Conservation (phyloP, 768 basidiomycete species). For the Trichaptum fuscoviolaceum region DNA sequence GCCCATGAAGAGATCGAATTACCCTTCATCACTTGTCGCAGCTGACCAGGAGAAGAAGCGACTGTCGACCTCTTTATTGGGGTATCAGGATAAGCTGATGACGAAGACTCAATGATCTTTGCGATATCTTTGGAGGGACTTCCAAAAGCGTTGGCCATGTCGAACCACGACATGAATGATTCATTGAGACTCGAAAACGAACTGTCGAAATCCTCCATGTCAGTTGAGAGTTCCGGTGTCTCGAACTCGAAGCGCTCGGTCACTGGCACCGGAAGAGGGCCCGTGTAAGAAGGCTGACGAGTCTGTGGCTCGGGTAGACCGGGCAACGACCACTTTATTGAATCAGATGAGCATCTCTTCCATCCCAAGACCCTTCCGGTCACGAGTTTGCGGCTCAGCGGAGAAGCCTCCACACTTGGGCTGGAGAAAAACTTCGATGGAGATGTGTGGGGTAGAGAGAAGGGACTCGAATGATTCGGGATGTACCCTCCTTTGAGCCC, state of each 20-base stretch:
- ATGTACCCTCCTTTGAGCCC: not conserved
- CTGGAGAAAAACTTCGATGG: conserved; percentile 25
- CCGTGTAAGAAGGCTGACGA: conserved; percentile 17
- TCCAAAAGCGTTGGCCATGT: not conserved
- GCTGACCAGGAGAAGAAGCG: not conserved
- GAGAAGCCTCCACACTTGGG: conserved; percentile 25
- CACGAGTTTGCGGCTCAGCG: conserved; percentile 18
- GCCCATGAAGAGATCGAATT: not conserved
- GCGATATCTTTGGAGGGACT: not conserved
- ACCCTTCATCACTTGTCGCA: not conserved
- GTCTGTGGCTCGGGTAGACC: conserved; percentile 15
- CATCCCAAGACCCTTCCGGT: conserved; percentile 7
- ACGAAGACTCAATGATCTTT: not conserved
- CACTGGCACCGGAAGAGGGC: conserved; percentile 11
- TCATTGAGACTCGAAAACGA: not conserved
- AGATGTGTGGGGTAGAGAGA: conserved; percentile 16
- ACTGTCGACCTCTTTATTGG: not conserved
- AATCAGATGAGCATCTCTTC: conserved; percentile 10
- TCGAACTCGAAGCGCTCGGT: conserved; percentile 14
- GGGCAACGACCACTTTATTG: conserved; percentile 8
- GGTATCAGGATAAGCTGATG: not conserved
- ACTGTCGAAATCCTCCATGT: not conserved
- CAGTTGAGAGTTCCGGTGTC: conserved; percentile 1
- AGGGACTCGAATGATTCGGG: conserved; percentile 40
- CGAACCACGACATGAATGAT: not conserved